These are phyloP conservation scores for Turnera subulata DNA, from an alignment of 345 rosid genomes.

Conservation along the genomic window DNA sequence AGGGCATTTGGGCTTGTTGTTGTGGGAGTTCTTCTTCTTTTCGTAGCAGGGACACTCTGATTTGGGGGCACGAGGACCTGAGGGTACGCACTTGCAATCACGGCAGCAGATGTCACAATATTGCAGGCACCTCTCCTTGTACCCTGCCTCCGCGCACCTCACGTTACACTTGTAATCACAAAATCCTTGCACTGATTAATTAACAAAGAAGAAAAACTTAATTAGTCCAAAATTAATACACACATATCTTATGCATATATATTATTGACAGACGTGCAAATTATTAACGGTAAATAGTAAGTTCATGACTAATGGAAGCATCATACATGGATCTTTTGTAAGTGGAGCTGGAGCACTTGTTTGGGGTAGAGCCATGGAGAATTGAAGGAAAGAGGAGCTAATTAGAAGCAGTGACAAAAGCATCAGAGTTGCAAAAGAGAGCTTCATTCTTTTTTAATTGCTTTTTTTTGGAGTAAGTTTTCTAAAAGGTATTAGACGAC, in stretches of 20 bases:
- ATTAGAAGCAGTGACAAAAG: constrained; percentile 11
- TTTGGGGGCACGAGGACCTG: constrained; percentile 23
- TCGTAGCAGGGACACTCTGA: constrained; percentile 28
- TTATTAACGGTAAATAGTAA: not conserved
- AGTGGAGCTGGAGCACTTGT: not conserved
- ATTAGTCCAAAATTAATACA: not conserved
- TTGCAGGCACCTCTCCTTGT: constrained; percentile 15
- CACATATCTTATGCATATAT: not conserved
- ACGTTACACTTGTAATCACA: constrained; percentile 17
- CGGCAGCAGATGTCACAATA: constrained; percentile 21
- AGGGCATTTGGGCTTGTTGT: constrained; percentile 28
- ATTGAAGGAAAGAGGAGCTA: constrained; percentile 12
- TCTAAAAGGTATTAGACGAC: too few species aligned
- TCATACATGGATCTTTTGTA: not conserved
- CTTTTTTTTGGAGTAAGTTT: too few species aligned
- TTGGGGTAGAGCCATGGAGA: constrained; percentile 1
- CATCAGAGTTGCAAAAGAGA: constrained; percentile 1
- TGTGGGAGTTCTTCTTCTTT: constrained; percentile 15
- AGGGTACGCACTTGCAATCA: constrained; percentile 25
- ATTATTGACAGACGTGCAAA: not conserved
- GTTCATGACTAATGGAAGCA: too few species aligned
- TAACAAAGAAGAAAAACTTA: not conserved
- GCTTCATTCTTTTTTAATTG: constrained; percentile 20
- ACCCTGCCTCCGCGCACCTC: constrained; percentile 16
- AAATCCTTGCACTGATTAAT: not conserved